Conservation (phyloP, 2,329 filamentous ascomycete genomes). For the Colletotrichum magnum region DNA sequence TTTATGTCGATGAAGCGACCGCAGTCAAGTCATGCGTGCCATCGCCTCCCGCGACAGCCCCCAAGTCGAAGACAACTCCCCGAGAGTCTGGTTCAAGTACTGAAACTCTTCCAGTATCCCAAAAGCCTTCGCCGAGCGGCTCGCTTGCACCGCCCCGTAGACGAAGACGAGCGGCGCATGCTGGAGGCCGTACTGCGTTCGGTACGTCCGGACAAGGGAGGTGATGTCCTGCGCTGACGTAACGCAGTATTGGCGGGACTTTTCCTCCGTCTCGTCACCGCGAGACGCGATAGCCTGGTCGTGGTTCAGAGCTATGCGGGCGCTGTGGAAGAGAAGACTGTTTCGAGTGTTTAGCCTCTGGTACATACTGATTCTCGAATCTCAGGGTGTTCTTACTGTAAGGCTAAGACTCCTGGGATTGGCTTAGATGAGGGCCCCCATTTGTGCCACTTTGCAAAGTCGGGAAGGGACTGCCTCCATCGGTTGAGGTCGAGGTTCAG, state of each 20-base stretch:
- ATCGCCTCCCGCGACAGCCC: conserved; percentile 14
- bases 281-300: conserved; percentile 37
- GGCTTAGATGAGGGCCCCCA: conserved; percentile 43
- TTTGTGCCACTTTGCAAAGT: conserved; percentile 42
- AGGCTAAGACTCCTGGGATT: conserved; percentile 34
- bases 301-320: conserved; percentile 45
- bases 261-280: conserved; percentile 6
- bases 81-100: conserved; percentile 10
- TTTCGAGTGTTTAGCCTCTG: too few relatives aligned
- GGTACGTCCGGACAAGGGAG: conserved; percentile 42
- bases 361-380: too few relatives aligned
- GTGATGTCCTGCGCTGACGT: conserved; percentile 43
- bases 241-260: conserved; percentile 38
- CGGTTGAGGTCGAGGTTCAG: conserved; percentile 43
- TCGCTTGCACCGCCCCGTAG: conserved; percentile 45
- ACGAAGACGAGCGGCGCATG: conserved; percentile 45
- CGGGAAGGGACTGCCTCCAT: conserved; percentile 42
- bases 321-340: conserved; percentile 43
- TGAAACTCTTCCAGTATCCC: conserved; percentile 14
- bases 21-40: not conserved
- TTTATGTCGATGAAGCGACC: too few relatives aligned
- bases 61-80: conserved; percentile 19
- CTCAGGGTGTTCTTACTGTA: conserved; percentile 41
- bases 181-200: conserved; percentile 43
- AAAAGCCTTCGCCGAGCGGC: conserved; percentile 30